Conservation (phyloP, 768 basidiomycete species). For the Scleroderma citrinum region DNA sequence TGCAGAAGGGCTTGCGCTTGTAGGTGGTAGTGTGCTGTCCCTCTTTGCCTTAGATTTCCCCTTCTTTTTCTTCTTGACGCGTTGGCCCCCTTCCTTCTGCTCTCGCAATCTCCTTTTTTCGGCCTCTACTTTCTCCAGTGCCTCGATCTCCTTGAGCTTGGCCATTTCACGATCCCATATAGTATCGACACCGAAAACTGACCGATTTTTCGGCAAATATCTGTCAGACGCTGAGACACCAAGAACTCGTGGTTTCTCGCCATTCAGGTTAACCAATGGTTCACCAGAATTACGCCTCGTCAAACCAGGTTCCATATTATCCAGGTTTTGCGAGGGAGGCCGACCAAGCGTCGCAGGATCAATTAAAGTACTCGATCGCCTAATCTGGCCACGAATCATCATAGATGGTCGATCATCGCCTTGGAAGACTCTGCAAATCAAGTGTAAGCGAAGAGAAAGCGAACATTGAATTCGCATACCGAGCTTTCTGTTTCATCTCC, state of each 20-base stretch:
- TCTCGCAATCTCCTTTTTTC: constrained; percentile 44
- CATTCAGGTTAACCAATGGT: constrained; percentile 63
- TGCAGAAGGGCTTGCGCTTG: constrained; percentile 32
- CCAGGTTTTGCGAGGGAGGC: constrained; percentile 42
- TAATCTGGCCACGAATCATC: constrained; percentile 68
- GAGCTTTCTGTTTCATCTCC: constrained; percentile 74
- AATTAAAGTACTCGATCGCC: constrained; percentile 64
- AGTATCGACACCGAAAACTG: constrained; percentile 94
- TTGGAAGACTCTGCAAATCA: constrained; percentile 61
- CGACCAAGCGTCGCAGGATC: constrained; percentile 58
- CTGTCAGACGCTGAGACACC: constrained; percentile 28
- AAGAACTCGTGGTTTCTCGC: constrained; percentile 26
- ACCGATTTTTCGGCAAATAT: constrained; percentile 45
- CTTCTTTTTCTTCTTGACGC: constrained; percentile 33
- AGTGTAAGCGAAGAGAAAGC: not conserved
- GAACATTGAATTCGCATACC: constrained; percentile 43
- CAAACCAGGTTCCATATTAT: constrained; percentile 38
- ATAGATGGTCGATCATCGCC: constrained; percentile 89
- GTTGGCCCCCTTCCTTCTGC: constrained; percentile 38
- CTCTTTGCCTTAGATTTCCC: constrained; percentile 44
- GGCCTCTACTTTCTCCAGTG: constrained; percentile 53
- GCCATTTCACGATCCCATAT: constrained; percentile 86
- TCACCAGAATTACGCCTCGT: constrained; percentile 48
- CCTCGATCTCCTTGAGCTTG: constrained; percentile 75
- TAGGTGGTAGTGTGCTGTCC: constrained; percentile 28